Evolutionary conservation across 2,329 filamentous ascomycete genomes (phyloP).

Genomic region (Magnaporthales sp.): DNA sequence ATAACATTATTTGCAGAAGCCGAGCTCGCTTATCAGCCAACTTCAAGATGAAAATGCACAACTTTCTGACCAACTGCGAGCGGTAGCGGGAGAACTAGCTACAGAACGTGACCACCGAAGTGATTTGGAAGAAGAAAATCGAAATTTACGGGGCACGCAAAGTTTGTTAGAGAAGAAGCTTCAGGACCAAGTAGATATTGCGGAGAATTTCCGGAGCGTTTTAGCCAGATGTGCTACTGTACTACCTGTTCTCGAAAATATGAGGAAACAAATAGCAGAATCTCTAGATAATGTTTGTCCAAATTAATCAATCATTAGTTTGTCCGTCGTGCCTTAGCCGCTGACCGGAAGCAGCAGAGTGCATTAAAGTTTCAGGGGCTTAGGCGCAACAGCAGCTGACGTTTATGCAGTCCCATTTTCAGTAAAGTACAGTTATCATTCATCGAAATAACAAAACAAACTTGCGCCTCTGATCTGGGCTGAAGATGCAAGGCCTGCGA

Average conservation of each 20-base stretch:
- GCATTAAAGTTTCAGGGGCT: background rate
- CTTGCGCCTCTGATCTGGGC: background rate
- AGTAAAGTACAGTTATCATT: background rate
- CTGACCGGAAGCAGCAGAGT: background rate
- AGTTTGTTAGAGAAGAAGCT: background rate
- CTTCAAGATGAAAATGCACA: background rate
- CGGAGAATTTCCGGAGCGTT: background rate
- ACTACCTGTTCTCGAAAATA: background rate
- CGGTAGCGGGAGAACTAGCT: background rate
- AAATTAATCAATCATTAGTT: background rate
- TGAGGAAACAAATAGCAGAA: background rate
- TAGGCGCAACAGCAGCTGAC: background rate
- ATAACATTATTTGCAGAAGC: background rate
- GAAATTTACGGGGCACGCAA: background rate
- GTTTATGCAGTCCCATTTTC: background rate
- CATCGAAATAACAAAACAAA: background rate
- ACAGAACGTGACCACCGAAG: background rate
- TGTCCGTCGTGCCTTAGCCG: background rate
- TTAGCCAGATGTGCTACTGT: background rate
- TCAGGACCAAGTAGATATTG: background rate
- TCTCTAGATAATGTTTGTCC: background rate
- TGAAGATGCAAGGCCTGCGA: background rate
- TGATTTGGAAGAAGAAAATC: background rate
- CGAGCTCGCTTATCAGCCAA: background rate
- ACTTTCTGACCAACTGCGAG: background rate